Base-by-base conservation (phyloP, 306 rosid genomes). In the Pyrus betulifolia region DNA sequence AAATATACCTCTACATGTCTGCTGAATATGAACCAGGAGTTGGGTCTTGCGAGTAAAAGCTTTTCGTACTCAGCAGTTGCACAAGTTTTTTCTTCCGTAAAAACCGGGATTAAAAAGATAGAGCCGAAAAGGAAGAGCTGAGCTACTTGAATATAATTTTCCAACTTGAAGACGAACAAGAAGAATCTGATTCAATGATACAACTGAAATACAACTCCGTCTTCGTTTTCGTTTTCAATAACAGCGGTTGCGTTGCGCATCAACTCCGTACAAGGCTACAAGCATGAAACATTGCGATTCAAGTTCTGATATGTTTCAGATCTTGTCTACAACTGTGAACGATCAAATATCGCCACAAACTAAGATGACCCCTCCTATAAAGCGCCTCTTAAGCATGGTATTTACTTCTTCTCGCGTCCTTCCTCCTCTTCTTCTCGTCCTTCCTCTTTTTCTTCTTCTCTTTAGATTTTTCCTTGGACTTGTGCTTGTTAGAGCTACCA, bases 371-470 rank as follows among this genome's bases (percentile, higher is more conserved):
- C 70, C 55, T 54, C 11, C 11, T 30, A n/a, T 54, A 21, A 23
- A 70, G 66, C 28, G 70, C n/a, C 38, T 31, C n/a, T 84, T 73
- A 88, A 30, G 70, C 54, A 62, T 35, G 77, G 84, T 64, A 88
- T 88, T 80, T 93, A 72, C 87, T 85, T 87, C 74, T 84, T 78
- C 85, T 86, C 78, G 83, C 81, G 64, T 84, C 87, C 78, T 84
- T 80, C 64, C 84, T 87, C 91, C 83, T 83, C 72, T 84, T 42
- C 45, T 86, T 86, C 78, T 86, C 81, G 64, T 84, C 87, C 78
- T 84, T 79, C 60, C 84, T 84, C 80, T 69, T 86, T 87, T 71
- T 88, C 88, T 85, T 89, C 91, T 84, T 83, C 72, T 84, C 89
- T 72, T 84, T 84, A 0, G 89, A 86, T 62, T 85, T 86, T 23